phyloP scores from a whole-genome alignment of 768 basidiomycete species.

The Pleurotus djamor region DNA sequence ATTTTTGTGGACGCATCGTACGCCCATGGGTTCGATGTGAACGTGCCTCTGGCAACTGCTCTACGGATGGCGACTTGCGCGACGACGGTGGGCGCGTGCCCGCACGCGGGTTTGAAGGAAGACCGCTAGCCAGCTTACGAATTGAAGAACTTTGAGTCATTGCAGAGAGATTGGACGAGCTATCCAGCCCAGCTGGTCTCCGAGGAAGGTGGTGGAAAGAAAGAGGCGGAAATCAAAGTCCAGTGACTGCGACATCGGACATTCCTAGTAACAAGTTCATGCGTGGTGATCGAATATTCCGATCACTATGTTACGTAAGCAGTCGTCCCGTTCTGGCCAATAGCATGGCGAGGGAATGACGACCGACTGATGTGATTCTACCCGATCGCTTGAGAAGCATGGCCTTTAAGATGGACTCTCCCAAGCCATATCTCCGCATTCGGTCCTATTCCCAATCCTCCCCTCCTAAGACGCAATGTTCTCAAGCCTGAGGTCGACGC shows the following conservation, averaged over 20 bases:
- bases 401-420: background rate
- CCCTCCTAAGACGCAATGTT: conserved; percentile 10
- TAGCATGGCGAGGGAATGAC: background rate
- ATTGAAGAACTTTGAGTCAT: conserved; percentile 16
- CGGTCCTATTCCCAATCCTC: background rate
- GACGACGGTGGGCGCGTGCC: conserved; percentile 29
- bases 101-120: conserved; percentile 36
- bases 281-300: conserved; percentile 1
- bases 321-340: background rate
- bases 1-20: conserved; percentile 19
- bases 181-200: conserved; percentile 21
- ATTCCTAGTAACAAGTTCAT: background rate
- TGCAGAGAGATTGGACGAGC: background rate
- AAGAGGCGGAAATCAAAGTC: background rate
- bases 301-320: background rate
- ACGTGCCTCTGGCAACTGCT: conserved; percentile 10
- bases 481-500: conserved; percentile 7
- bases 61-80: conserved; percentile 7
- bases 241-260: conserved; percentile 1
- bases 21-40: conserved; percentile 10
- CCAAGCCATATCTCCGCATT: background rate
- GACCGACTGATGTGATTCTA: background rate
- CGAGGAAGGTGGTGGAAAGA: conserved; percentile 2
- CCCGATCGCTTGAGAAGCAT: background rate
- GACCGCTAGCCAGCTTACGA: conserved; percentile 23